Base-by-base conservation (phyloP, 1,139 yeast species). In the Hyphopichia wangnamkhiaoensis region DNA sequence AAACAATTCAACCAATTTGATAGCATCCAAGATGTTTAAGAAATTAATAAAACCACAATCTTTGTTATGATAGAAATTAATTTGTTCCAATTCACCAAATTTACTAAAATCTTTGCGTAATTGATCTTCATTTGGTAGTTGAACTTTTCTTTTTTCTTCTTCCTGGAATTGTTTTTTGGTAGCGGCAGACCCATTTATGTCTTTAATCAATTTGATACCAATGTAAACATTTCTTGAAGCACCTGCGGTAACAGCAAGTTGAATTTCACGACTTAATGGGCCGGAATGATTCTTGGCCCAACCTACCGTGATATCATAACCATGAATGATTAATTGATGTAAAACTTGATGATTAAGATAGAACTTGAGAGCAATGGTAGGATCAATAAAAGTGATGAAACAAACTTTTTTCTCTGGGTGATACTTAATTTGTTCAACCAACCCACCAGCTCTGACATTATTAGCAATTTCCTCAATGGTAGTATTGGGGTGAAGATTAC, bases 391-490 rank as follows among this genome's bases (percentile, higher is more conserved):
- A 0, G 77, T 71, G 30, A 73, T 65, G 43, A 73, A 73, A 49
- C 78, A 72, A 30, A 68, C 63, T 34, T 62, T 58, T 45, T 65
- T 68, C 12, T 63, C 70, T 1, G 68, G 69, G 43, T 58, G 64
- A 47, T 52, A 59, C 27, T 60, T 68, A 35, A 73, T 68, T 3
- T 59, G 53, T 46, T 71, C 77, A 3, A 73, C 74, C 37, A 73
- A 56, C 1, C 78, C 78, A 5, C 78, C 77, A 5, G 76, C 76
- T 37, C 77, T 58, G 17, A 72, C 74, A 45, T 72, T 72, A 42
- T 72, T 72, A 24, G 77, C 76, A 37, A 73, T 71, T 45, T 73
- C 78, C 48, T 72, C 78, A n/a, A 71, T 57, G 2, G 76, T 65
- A 4, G 77, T 64, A 38, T 61, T 61, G 8, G 72, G 71, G 46